Evolutionary conservation across 2,329 filamentous ascomycete genomes (phyloP), one percentile per base, ranked within the genome.

Genomic region (Aspergillus alliaceus): DNA sequence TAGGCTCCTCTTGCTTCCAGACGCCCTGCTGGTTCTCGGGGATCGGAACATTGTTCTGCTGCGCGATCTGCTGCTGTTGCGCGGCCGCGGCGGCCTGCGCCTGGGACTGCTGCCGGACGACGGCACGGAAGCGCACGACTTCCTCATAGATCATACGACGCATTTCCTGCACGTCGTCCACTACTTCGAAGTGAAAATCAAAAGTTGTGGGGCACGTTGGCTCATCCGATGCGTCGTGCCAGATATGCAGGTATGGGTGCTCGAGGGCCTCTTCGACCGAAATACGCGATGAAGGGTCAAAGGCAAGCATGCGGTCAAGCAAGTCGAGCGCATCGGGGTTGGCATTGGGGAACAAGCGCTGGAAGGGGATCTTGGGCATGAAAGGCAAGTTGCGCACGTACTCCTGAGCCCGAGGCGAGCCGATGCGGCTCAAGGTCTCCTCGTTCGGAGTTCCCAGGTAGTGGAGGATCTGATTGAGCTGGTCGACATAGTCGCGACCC

Each of bases 401-500:
- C 77, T 99, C 95, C 78, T 98, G 95, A 15, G 95, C 95, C 63
- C 95, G 90, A 11, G 92, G 92, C 4, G 93, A 97, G 54, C 95
- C 95, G 71, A 99, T 99, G 64, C 95, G 90, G 25, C 86, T 88
- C 20, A 99, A 84, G 0, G 95, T 99, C 74, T 96, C 91, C 76
- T 98, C 93, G 72, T 93, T 96, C 39, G 95, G 95, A 1, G 93
- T 99, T 63, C 95, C 95, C 53, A 99, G 89, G 74, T 96, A 97
- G 81, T 98, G 93, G 55, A 99, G 85, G 71, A 99, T 99, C 79
- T 99, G 95, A 83, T 99, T 99, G 64, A 99, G 86, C 81, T 99
- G 95, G 78, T 99, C 95, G 76, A 99, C 95, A 72, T 99, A 99
- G 80, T 99, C 95, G 61, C 95, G 90, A 57, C 95, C 95, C 80